Evolutionary conservation across 2,329 filamentous ascomycete genomes (phyloP), one percentile per base, ranked within the genome.

Genomic region (Periconia macrospinosa): DNA sequence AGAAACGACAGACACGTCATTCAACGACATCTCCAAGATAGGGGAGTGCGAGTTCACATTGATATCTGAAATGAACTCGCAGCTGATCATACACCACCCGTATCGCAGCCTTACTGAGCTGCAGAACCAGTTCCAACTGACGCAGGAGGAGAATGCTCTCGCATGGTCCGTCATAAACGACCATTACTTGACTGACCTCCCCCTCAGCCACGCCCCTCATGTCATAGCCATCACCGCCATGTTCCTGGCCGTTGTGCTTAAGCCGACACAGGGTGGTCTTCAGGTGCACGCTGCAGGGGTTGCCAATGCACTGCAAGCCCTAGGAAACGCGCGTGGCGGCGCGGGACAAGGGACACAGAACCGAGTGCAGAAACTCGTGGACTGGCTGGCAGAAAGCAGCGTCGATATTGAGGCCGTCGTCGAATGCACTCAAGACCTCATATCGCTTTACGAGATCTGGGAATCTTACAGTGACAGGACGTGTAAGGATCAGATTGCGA

Each of bases 1-100:
- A 37, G 11, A n/a, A n/a, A 37, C 15, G 15, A n/a, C 49, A 72
- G 71, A 74, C 45, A 68, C 70, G 3, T 67, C 68, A 0, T 71
- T 72, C 65, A 72, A 68, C 53, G 92, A 96, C 72, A 89, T 90
- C 9, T 86, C 89, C 51, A 91, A 91, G 67, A 83, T 97, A 40
- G 92, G 92, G 65, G 92, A 97, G 78, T 96, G 91, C 82, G 92
- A 97, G 72, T 97, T 96, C 76, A 90, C 85, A 54, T 81, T 97
- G 52, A 96, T 97, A 65, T 92, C 90, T 23, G 92, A 96, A 69
- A 89, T 97, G 84, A 89, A 85, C 73, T 92, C 90, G 5, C 90
- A 95, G 63, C 83, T 97, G 62, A 95, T 96, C 69, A 79, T 96
- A 17, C 90, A 96, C 74, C 91, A 96, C 68, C 92, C 92, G 0